These are phyloP conservation scores for Crassisporium funariophilum DNA, from an alignment of 768 basidiomycete species.

Conservation along the genomic window DNA sequence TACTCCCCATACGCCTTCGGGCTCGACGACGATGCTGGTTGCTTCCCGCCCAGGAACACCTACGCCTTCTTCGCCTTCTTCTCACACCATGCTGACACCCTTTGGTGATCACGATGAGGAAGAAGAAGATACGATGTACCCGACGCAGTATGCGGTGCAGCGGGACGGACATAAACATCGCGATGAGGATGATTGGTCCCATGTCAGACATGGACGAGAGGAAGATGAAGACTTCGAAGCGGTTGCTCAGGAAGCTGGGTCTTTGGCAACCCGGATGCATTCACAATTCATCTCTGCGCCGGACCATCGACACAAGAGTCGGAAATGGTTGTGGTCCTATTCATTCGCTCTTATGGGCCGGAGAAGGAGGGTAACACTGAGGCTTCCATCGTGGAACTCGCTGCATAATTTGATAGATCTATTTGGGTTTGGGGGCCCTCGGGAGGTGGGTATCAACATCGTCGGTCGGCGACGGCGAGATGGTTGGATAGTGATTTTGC, in stretches of 20 bases:
- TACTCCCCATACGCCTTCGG: slow-evolving; percentile 35
- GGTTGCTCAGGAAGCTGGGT: slow-evolving; percentile 6
- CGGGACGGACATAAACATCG: slow-evolving; percentile 35
- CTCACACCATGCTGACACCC: slow-evolving; percentile 31
- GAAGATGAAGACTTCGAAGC: slow-evolving; percentile 10
- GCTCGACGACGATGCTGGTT: slow-evolving; percentile 38
- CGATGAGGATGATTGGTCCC: slow-evolving; percentile 41
- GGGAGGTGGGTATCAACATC: not conserved
- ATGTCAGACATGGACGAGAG: slow-evolving; percentile 19
- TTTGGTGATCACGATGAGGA: slow-evolving; percentile 40
- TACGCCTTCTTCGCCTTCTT: slow-evolving; percentile 27
- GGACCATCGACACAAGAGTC: slow-evolving; percentile 19
- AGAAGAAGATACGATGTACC: slow-evolving; percentile 48
- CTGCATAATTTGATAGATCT: slow-evolving; percentile 25
- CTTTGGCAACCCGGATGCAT: slow-evolving; percentile 12
- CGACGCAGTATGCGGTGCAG: slow-evolving; percentile 48
- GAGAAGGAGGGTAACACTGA: slow-evolving; percentile 53
- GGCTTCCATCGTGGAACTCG: slow-evolving; percentile 35
- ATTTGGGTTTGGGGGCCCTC: slow-evolving; percentile 12
- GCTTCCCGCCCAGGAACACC: slow-evolving; percentile 46
- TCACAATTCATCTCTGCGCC: slow-evolving; percentile 43
- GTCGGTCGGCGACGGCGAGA: slow-evolving; percentile 6
- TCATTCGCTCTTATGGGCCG: slow-evolving; percentile 58
- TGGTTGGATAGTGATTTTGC: slow-evolving; percentile 10
- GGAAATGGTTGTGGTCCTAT: slow-evolving; percentile 46